phyloP scores from a whole-genome alignment of 2,329 filamentous ascomycete genomes.

The Neofusicoccum sp. region DNA sequence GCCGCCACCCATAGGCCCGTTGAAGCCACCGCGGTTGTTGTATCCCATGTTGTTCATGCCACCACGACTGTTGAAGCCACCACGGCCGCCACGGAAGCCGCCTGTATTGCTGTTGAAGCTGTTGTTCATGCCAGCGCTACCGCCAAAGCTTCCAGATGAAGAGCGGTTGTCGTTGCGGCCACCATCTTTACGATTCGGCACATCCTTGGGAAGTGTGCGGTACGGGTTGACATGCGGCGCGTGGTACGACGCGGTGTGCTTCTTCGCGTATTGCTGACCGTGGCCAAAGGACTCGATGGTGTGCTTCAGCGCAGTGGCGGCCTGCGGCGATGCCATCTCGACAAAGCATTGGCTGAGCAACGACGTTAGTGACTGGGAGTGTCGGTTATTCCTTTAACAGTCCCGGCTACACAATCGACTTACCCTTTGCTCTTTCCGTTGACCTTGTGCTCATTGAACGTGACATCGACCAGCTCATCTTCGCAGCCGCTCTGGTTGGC shows the following conservation, averaged over 20 bases:
- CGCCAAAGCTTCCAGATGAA: slow-evolving; percentile 36
- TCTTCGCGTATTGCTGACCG: slow-evolving; percentile 61
- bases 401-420: slow-evolving; percentile 28
- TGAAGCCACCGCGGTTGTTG: slow-evolving; percentile 44
- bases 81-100: slow-evolving; percentile 43
- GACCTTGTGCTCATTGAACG: slow-evolving; percentile 97
- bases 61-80: slow-evolving; percentile 32
- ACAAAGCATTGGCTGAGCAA: slow-evolving; percentile 68
- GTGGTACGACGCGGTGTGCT: slow-evolving; percentile 70
- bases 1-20: slow-evolving; percentile 33
- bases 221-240: slow-evolving; percentile 80
- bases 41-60: slow-evolving; percentile 39
- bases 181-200: slow-evolving; percentile 67
- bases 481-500: slow-evolving; percentile 76
- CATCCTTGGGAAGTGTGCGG: slow-evolving; percentile 86
- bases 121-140: slow-evolving; percentile 40
- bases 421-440: slow-evolving; percentile 99
- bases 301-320: slow-evolving; percentile 80
- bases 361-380: background rate
- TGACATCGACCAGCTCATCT: slow-evolving; percentile 83
- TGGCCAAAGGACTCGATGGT: slow-evolving; percentile 67
- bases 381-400: background rate
- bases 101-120: slow-evolving; percentile 46
- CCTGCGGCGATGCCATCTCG: slow-evolving; percentile 79
- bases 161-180: slow-evolving; percentile 58